These are phyloP conservation scores for Xanthoceras sorbifolium DNA, from an alignment of 345 rosid species.

Conservation along the genomic window DNA sequence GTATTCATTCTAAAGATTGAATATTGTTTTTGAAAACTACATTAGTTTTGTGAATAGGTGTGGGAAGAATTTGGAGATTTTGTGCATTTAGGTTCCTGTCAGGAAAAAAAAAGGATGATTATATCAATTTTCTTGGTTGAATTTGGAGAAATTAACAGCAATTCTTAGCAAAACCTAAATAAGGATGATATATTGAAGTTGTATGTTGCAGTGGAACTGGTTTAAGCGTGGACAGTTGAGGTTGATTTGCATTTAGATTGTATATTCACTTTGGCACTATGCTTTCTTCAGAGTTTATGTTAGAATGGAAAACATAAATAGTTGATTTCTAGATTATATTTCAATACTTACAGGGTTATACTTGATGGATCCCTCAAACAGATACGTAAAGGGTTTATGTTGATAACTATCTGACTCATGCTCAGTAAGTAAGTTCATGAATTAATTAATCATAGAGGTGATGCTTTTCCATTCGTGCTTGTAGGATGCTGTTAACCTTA, in stretches of 20 bases:
- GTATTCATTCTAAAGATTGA: constrained; percentile 1
- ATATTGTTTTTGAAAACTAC: neutral
- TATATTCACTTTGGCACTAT: neutral
- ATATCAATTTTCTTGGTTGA: neutral
- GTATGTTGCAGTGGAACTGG: neutral
- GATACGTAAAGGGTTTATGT: neutral
- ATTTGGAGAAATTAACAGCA: neutral
- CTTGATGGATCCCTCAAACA: constrained; percentile 5
- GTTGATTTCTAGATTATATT: neutral
- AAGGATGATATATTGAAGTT: neutral
- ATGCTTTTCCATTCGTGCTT: neutral
- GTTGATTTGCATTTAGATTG: neutral
- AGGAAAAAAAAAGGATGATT: too few species aligned
- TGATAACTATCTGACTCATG: neutral
- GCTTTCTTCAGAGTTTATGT: neutral
- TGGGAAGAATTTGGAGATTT: neutral
- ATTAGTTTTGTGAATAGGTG: neutral
- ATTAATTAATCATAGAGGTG: neutral
- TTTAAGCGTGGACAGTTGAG: neutral
- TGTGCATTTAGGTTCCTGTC: too few species aligned
- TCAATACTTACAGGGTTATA: neutral
- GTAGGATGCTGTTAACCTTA: neutral
- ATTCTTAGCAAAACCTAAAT: neutral
- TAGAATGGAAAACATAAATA: neutral
- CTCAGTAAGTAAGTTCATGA: neutral